These are phyloP conservation scores for Dianthus caryophyllus DNA, from an alignment of 148 eudicot species.

Conservation along the genomic window DNA sequence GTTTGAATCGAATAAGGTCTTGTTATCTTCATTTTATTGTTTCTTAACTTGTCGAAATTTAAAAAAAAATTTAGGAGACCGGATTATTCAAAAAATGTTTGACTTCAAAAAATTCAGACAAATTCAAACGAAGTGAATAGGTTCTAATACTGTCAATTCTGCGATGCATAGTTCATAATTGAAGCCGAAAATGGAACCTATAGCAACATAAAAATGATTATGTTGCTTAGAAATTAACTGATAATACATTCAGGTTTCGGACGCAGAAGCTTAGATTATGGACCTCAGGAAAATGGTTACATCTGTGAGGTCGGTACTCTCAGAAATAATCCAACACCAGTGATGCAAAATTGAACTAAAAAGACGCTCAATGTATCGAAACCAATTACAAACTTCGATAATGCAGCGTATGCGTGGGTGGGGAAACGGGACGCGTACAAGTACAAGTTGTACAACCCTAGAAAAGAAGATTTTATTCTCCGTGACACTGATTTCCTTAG, in stretches of 20 bases:
- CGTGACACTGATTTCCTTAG: background rate
- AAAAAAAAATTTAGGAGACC: too few species aligned
- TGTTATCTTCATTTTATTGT: background rate
- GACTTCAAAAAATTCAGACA: too few species aligned
- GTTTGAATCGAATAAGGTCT: background rate
- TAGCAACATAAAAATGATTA: background rate
- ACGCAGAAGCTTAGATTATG: background rate
- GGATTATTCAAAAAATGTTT: too few species aligned
- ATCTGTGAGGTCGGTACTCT: background rate
- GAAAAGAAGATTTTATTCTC: constrained; percentile 15
- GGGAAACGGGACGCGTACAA: constrained; percentile 7
- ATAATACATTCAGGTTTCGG: background rate
- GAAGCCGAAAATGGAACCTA: background rate
- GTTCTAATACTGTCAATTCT: too few species aligned
- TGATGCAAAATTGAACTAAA: constrained; percentile 4
- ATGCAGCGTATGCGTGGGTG: background rate
- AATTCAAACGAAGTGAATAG: too few species aligned
- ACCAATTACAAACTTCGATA: constrained; percentile 4
- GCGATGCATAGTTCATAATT: too few species aligned
- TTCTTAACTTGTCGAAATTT: too few species aligned
- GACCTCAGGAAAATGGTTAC: background rate
- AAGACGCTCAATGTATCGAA: background rate
- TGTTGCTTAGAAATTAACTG: background rate
- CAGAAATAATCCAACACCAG: background rate
- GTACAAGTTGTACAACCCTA: constrained; percentile 11